Base-by-base conservation (phyloP, 768 basidiomycete species). In the Melanogaster broomeanus region DNA sequence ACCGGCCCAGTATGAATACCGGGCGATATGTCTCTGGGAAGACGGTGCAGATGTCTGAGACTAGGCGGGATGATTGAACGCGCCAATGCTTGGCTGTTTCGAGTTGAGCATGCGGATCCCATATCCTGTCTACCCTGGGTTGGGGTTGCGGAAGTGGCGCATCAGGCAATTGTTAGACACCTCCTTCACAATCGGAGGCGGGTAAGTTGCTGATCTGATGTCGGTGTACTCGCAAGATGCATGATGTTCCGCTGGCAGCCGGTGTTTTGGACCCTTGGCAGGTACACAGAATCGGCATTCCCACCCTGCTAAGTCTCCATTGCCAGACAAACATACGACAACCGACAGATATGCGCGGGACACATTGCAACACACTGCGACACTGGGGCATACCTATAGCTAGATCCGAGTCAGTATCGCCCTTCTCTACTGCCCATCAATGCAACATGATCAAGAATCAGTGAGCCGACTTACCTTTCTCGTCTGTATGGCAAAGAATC, bases 1-100 rank as follows among this genome's bases (percentile, higher is more conserved):
- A 11, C 42, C 49, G 59, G 56, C 30, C 27, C 31, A 8, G 15
- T 6, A 39, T 49, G 33, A 45, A 51, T 34, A n/a, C n/a, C 41
- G 55, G 35, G 25, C 40, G 8, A 42, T 24, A 3, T 39, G 40
- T 11, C 18, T 48, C 50, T 51, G 57, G 59, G 49, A 52, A 50
- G 45, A 22, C 6, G 15, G 21, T 12, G 8, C 21, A 34, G 25
- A 50, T 18, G n/a, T n/a, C n/a, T n/a, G 38, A 21, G 6, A n/a
- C 30, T 28, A 18, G 31, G 49, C 40, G 42, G 42, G 48, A 51
- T 52, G 53, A 25, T 25, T 12, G 18, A 61, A 38, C 44, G 21
- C n/a, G 16, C 35, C 22, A 19, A 35, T 42, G 46, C 8, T 30
- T 21, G 7, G 15, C 21, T 48, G 15, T 5, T 24, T 4, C 4